Evolutionary conservation across 2,329 filamentous ascomycete genomes (phyloP).

Genomic region (Diaporthe velutina): DNA sequence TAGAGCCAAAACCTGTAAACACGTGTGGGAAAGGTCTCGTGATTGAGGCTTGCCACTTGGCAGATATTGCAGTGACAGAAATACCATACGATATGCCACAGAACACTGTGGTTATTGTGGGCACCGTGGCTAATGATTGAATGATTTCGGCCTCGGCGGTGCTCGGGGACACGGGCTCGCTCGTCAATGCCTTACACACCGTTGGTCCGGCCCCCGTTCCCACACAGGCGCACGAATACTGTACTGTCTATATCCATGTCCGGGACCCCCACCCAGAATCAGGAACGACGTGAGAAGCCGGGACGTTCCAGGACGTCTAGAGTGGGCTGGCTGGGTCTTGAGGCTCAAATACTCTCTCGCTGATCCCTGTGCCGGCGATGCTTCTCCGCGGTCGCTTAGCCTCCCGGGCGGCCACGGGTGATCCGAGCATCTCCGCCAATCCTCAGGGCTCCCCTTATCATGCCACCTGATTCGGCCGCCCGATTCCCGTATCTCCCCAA

Average conservation of each 20-base stretch:
- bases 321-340: conserved; percentile 10
- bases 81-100: conserved; percentile 3
- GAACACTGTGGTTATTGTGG: conserved; percentile 8
- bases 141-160: not conserved
- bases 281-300: conserved; percentile 9
- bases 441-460: conserved; percentile 24
- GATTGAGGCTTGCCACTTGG: conserved; percentile 1
- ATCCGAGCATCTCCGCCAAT: conserved; percentile 34
- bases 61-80: not conserved
- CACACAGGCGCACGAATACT: too few species aligned
- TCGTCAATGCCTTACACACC: not conserved
- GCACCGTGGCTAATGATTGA: not conserved
- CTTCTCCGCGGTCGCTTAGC: conserved; percentile 20
- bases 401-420: not conserved
- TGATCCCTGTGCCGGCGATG: conserved; percentile 7
- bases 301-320: not conserved
- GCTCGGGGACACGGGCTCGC: not conserved
- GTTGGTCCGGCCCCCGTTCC: not conserved
- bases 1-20: conserved; percentile 14
- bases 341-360: not conserved
- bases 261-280: conserved; percentile 10
- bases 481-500: not conserved
- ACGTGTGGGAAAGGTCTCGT: conserved; percentile 8
- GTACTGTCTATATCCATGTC: not conserved
- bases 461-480: conserved; percentile 23